These are phyloP conservation scores for Gracilariopsis chorda DNA, from an alignment of 23 red algal species.

Conservation along the genomic window DNA sequence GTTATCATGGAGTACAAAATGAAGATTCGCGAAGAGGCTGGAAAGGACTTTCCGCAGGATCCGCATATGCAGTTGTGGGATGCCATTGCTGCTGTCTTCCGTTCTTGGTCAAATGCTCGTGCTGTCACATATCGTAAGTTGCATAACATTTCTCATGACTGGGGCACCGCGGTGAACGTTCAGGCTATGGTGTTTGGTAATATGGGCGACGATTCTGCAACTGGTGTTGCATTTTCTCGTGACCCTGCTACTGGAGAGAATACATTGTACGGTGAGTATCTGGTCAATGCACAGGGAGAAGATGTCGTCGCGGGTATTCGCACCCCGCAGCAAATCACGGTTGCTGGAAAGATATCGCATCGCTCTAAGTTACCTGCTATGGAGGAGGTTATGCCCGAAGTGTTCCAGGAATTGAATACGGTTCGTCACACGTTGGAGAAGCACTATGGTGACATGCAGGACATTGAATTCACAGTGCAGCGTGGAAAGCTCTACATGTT, in stretches of 20 bases:
- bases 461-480: slow-evolving; percentile 64
- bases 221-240: slow-evolving; percentile 60
- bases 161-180: slow-evolving; percentile 53
- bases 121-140: slow-evolving; percentile 44
- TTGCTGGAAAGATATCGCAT: slow-evolving; percentile 36
- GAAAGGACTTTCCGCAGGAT: slow-evolving; percentile 41
- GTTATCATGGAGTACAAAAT: slow-evolving; percentile 26
- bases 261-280: slow-evolving; percentile 60
- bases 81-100: slow-evolving; percentile 57
- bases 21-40: slow-evolving; percentile 33
- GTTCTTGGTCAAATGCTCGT: slow-evolving; percentile 40
- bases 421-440: slow-evolving; percentile 50
- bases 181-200: slow-evolving; percentile 77
- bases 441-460: slow-evolving; percentile 57
- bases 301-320: slow-evolving; percentile 74
- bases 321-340: slow-evolving; percentile 35
- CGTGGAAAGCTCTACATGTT: slow-evolving; percentile 48
- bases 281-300: slow-evolving; percentile 65
- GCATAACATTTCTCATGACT: slow-evolving; percentile 38
- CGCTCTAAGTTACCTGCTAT: slow-evolving; percentile 41
- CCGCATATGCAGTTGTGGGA: slow-evolving; percentile 42
- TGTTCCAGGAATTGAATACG: slow-evolving; percentile 39
- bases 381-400: slow-evolving; percentile 44
- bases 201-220: slow-evolving; percentile 38
- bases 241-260: slow-evolving; percentile 56